Evolutionary conservation across 2,329 filamentous ascomycete species (phyloP), one percentile per base, ranked within the genome.

Genomic region (Paecilomyces formosus): DNA sequence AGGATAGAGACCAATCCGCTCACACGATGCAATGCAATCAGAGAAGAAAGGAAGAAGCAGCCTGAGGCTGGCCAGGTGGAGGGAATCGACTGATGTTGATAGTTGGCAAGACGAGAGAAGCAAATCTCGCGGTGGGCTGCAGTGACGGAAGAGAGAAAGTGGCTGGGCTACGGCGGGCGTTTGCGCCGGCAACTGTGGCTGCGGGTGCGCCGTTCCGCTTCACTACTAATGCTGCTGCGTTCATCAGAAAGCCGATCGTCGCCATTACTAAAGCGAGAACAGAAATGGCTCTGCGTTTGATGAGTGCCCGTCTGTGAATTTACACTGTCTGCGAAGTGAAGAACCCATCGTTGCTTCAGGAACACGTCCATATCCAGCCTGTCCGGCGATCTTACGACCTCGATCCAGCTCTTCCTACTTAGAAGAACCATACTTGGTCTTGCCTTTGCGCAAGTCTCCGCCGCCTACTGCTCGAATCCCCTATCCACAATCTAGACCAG

Each of bases 401-500:
- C n/a, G 35, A 13, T 39, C 35, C 35, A 18, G 18, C 5, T 15
- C 15, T 7, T n/a, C n/a, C 15, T 18, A 6, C 18, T 45, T 6
- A 18, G n/a, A 45, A 45, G 39, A 18, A n/a, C n/a, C 39, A 18
- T 18, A 18, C 35, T 18, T 45, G 11, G 50, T 52, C 50, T 52
- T 13, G 8, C 50, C 50, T 21, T 24, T 28, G 26, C 11, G 50
- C 50, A 52, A 21, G 50, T 52, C 24, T 28, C 50, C 22, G 26
- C 13, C 50, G 26, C 12, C 50, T n/a, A 11, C 50, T 13, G 24
- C 24, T 52, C 12, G 3, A 21, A 24, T 28, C 28, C 18, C 30
- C 26, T 54, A 21, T 54, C 53, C 53, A 28, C 22, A 54, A 28
- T 15, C 53, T 3, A 62, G n/a, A 33, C 52, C 65, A 70, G 55